Evolutionary conservation across 1,284 basidiomycete species (phyloP).

Genomic region (Microbotryum saponariae): DNA sequence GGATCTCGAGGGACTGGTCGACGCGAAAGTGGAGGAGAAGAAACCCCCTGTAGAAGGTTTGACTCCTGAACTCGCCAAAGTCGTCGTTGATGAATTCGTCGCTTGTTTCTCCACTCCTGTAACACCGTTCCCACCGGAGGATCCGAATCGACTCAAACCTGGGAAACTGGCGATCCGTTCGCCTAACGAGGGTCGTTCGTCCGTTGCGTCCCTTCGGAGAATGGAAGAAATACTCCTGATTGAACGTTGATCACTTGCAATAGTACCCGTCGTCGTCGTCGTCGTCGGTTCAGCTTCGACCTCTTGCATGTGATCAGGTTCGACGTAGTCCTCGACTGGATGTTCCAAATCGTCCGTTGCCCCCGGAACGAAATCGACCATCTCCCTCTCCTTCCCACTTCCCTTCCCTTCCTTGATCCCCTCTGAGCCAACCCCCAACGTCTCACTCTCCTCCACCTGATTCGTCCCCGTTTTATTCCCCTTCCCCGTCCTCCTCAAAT

Average conservation of each 20-base stretch:
- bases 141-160: conserved; percentile 13
- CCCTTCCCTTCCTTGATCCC: background rate
- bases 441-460: too few relatives aligned
- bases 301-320: background rate
- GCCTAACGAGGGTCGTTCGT: conserved; percentile 11
- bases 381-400: conserved; percentile 15
- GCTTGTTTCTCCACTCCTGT: background rate
- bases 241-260: too few relatives aligned
- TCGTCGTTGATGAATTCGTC: background rate
- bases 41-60: background rate
- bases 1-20: background rate
- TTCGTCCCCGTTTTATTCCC: background rate
- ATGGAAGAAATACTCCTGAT: conserved; percentile 26
- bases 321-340: background rate
- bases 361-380: conserved; percentile 16
- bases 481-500: conserved; percentile 8
- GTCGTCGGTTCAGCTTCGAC: conserved; percentile 5
- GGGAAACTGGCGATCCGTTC: conserved; percentile 20
- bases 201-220: conserved; percentile 10
- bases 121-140: background rate
- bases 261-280: conserved; percentile 21
- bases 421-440: background rate
- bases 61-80: background rate
- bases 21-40: conserved; percentile 2
- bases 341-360: background rate